Percentiles rank a stretch among this genome's conserved stretches.
Conservation (phyloP, 305 asterid genomes). For the Solanum hybrid region DNA sequence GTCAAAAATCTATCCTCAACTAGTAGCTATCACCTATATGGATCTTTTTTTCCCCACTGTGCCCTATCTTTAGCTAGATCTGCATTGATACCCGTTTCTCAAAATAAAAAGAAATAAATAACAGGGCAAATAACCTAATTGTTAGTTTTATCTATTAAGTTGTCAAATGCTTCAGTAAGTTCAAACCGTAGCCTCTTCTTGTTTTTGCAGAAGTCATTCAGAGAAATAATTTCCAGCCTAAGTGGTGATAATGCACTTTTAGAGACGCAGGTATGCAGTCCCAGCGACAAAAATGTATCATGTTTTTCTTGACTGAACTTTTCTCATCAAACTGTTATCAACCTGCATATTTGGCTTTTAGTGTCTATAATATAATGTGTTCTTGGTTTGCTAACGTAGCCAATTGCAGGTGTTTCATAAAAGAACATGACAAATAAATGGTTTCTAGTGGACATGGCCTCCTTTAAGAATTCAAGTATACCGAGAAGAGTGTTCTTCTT, state of each 20-base stretch:
- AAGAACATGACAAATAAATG: background rate
- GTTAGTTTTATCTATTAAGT: background rate
- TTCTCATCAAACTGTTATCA: background rate
- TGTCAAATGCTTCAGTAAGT: background rate
- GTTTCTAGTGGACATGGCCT: background rate
- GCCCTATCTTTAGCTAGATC: background rate
- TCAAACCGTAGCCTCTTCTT: background rate
- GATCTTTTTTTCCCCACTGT: background rate
- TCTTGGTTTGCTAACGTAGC: background rate
- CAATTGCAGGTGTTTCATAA: background rate
- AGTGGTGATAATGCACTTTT: slow-evolving; percentile 19
- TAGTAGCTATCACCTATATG: background rate
- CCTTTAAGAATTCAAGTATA: background rate
- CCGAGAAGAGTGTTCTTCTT: background rate
- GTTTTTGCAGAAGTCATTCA: slow-evolving; percentile 16
- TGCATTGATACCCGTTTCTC: background rate
- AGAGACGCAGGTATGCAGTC: slow-evolving; percentile 21
- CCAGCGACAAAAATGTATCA: background rate
- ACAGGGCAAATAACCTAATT: background rate
- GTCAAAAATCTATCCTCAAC: background rate
- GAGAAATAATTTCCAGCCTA: slow-evolving; percentile 15
- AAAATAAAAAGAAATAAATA: background rate
- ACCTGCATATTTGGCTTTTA: background rate
- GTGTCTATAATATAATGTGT: background rate
- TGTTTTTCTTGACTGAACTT: background rate